Evolutionary conservation across 2,329 filamentous ascomycete genomes (phyloP), one percentile per base, ranked within the genome.

Genomic region (Rhytidhysteron rufulum): DNA sequence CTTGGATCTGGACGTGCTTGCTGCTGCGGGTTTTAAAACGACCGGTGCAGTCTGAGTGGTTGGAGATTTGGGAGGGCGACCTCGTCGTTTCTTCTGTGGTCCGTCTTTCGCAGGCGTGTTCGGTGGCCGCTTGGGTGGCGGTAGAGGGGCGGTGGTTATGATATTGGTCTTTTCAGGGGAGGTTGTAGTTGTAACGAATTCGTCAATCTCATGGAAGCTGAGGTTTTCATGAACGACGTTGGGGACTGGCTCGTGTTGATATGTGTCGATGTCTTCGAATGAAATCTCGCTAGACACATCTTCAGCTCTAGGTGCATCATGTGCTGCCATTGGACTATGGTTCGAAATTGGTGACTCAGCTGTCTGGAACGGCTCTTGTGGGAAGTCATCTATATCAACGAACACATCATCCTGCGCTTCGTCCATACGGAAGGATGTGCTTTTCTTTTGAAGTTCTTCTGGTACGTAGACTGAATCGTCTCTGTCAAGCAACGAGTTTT

Each of bases 391-490:
- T 24, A 56, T 32, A 16, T 39, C 37, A 11, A 33, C 34, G 8
- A 13, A 27, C 11, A 9, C 5, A 21, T 25, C 34, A 21, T 36
- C 34, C 4, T n/a, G 16, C 13, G 43, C 40, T 15, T 45, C 39
- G 30, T 57, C 53, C 45, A 60, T 54, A 2, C 57, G 50, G 4
- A 63, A 40, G 9, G 56, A 53, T 8, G 57, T 40, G n/a, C 63
- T 55, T 37, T 59, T 51, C 3, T 56, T 58, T 18, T 55, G 51
- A 39, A 61, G 59, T 8, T 58, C 56, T 27, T 58, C 55, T 1
- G 57, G 55, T 22, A 63, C 50, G 33, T 56, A 57, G 10, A 61
- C 34, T 21, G 52, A 48, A 19, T 50, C 42, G 20, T 49, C 48
- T 11, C 53, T 48, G n/a, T 60, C 51, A 1, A 65, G 45, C 31